A percentile compares a stretch with the other conserved stretches of the same genome.
These are phyloP conservation scores for Daedaleopsis sinensis DNA, from an alignment of 768 basidiomycete genomes.

Conservation along the genomic window DNA sequence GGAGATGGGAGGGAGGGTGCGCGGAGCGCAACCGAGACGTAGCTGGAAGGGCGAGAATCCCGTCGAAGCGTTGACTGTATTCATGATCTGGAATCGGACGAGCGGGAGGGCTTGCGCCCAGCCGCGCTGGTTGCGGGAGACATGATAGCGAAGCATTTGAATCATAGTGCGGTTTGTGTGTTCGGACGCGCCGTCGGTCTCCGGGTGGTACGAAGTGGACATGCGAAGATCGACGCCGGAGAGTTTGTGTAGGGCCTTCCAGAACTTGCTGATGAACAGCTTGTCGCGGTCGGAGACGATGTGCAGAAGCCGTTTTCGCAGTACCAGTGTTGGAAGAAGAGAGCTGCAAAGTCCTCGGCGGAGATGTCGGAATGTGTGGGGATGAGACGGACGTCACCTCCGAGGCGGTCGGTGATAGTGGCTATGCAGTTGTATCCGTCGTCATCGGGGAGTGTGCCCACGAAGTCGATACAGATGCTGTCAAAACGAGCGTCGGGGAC, in stretches of 20 bases:
- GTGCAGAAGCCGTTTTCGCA: constrained; percentile 42
- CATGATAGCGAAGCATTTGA: no score
- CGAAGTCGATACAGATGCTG: not conserved
- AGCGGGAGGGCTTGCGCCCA: no score
- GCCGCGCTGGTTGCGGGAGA: no score
- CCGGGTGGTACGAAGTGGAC: constrained; percentile 47
- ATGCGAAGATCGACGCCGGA: constrained; percentile 36
- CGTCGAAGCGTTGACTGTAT: no score
- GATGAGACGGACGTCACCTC: not conserved
- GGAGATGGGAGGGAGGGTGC: no score
- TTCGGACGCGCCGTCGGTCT: no score
- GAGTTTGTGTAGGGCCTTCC: constrained; percentile 38
- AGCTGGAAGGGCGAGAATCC: no score
- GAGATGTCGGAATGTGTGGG: not conserved
- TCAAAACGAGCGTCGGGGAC: constrained; percentile 24
- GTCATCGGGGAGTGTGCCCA: not conserved
- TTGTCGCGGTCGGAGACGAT: constrained; percentile 43
- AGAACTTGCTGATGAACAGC: constrained; percentile 45
- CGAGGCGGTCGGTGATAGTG: not conserved
- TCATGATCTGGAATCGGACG: no score
- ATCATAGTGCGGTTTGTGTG: no score
- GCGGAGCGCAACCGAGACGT: no score
- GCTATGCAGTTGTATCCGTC: not conserved
- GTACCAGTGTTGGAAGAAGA: constrained; percentile 38
- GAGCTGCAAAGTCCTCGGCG: constrained; percentile 33